Evolutionary conservation across 306 rosid species (phyloP), one percentile per base, ranked within the genome.

Genomic region (Vigna trinervia): DNA sequence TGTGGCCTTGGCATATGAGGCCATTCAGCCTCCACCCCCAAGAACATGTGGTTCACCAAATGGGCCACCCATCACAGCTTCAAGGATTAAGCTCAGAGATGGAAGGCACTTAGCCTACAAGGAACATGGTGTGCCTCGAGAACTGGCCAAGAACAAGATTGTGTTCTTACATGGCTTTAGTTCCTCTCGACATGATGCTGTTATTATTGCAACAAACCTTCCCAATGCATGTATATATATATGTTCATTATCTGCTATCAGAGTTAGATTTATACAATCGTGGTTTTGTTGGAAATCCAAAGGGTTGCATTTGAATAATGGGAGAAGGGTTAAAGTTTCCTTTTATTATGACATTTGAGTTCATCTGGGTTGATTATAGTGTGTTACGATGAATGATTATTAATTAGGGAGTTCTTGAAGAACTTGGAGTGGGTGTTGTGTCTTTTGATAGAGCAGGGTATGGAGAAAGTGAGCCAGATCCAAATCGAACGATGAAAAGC

Each of bases 51-150:
- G 93, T 32, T 83, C 87, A 22, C 77, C 85, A 0, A 82, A 76
- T 13, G 91, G 93, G 7, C 91, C 89, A 12, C 86, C 87, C 11
- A 51, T 87, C 38, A 85, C 91, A 59, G 87, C 80, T 0, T 69
- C 90, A 20, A 84, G 91, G 67, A 64, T 87, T 34, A 89, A 80
- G 81, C 90, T 89, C 0, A 85, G 91, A 77, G 94, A 89, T 78
- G 94, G 91, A 80, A 84, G 94, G 51, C 68, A 85, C 66, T 78
- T 89, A 77, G 90, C 93, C n/a, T 89, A 89, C 85, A 87, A 78
- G 77, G 94, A 87, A 30, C 47, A 84, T 66, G 94, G 94, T 58
- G 87, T 87, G 43, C 74, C 84, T 5, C 80, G 57, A 82, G 53
- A 85, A 46, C 50, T 8, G 3, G 88, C 94, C 68, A 89, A 73